Base-by-base conservation (phyloP, 768 basidiomycete genomes). In the Mycena leptocephala region DNA sequence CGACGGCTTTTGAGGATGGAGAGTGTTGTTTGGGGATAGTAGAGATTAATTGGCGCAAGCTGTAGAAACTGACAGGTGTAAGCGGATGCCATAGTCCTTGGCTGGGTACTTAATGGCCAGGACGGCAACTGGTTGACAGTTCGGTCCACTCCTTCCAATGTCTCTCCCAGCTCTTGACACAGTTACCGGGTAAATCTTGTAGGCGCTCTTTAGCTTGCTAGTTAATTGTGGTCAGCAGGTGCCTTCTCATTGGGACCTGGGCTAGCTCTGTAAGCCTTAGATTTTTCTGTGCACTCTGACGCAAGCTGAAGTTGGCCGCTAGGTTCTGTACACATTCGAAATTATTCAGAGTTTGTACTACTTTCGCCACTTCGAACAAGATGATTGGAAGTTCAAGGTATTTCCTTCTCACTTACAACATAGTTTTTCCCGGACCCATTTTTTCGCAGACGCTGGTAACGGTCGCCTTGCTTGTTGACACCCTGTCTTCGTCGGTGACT, bases 201-300 rank as follows among this genome's bases (percentile, higher is more conserved):
- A 24, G 5, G 14, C 56, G 28, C 56, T 58, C 26, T 16, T 33
- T 33, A 28, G 32, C 56, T 30, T 58, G 32, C 56, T 33, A 30
- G 28, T 58, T 58, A 58, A 58, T 30, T 58, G 28, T 58, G 26
- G 56, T n/a, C 56, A 33, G 35, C 39, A 63, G 62, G n/a, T 30
- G 30, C 16, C 62, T 63, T 63, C 62, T 63, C 39, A 43, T 63
- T 63, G 62, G 62, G 39, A 63, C 62, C 35, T 63, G 62, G 62
- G 62, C 39, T 13, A 63, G 33, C 62, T 63, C 62, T 26, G 62
- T 63, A 35, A 39, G 62, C 39, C 22, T 37, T 13, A 37, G 62
- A 24, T 63, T 41, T n/a, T 63, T 43, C 28, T 43, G 11, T 26
- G 30, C 41, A 39, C 37, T 63, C 39, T 28, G 26, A n/a, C n/a